Conservation (phyloP, 169 alveolate genomes). For the Theileria sp. region DNA sequence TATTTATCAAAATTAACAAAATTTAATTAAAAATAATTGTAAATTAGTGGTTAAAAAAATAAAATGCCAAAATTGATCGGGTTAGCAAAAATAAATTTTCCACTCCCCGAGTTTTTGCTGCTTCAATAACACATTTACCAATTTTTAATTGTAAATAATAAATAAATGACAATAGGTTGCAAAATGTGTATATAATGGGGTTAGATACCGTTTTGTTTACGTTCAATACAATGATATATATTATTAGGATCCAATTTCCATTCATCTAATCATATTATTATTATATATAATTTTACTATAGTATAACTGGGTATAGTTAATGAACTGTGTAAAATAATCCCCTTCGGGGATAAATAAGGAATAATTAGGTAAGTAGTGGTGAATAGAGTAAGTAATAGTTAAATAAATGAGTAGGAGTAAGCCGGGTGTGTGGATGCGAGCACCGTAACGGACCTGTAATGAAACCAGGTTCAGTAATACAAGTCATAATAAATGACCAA, state of each 20-base stretch:
- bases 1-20: not conserved
- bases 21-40: not conserved
- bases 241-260: constrained; percentile 40
- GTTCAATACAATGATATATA: constrained; percentile 51
- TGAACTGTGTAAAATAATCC: not conserved
- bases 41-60: not conserved
- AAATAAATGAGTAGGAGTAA: too few species aligned
- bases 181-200: not conserved
- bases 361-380: too few species aligned
- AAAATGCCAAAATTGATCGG: not conserved
- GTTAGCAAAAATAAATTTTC: not conserved
- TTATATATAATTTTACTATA: too few species aligned
- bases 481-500: constrained; percentile 63
- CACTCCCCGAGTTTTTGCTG: not conserved
- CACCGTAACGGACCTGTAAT: constrained; percentile 42
- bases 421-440: too few species aligned
- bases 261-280: constrained; percentile 9
- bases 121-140: not conserved
- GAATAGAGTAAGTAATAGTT: too few species aligned
- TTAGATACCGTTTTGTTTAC: constrained; percentile 56
- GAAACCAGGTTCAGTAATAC: constrained; percentile 58
- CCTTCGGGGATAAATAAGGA: not conserved
- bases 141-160: too few species aligned
- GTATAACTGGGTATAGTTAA: too few species aligned
- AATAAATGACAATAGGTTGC: too few species aligned